These are phyloP conservation scores for Gymnopilus dilepis DNA, from an alignment of 768 basidiomycete species.

Conservation along the genomic window DNA sequence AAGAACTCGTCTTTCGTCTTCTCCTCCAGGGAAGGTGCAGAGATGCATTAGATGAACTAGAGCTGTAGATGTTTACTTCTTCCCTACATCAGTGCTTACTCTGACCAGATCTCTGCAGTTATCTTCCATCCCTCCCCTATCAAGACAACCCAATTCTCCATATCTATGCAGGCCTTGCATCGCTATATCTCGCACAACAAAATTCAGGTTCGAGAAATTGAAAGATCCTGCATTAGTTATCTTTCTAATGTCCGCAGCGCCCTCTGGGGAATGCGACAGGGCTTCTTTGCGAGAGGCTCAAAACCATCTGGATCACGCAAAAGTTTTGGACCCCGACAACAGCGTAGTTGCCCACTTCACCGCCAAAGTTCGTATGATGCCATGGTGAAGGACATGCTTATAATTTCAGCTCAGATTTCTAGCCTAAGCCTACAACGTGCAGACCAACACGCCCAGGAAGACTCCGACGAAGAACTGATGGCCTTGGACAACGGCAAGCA, in stretches of 20 bases:
- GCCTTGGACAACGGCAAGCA: conserved; percentile 24
- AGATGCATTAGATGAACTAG: conserved; percentile 84
- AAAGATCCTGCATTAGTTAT: conserved; percentile 5
- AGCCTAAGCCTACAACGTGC: conserved; percentile 24
- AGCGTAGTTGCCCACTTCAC: conserved; percentile 58
- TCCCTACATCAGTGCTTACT: conserved; percentile 14
- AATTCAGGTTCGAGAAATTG: conserved; percentile 13
- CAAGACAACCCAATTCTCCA: conserved; percentile 82
- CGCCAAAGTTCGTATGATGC: conserved; percentile 45
- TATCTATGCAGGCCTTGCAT: conserved; percentile 80
- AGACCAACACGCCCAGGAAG: conserved; percentile 22
- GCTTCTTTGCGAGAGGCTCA: conserved; percentile 58
- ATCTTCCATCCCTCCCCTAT: conserved; percentile 87
- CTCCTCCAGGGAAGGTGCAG: conserved; percentile 60
- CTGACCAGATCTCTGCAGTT: conserved; percentile 48
- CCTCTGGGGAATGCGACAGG: conserved; percentile 31
- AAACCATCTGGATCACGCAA: conserved; percentile 69
- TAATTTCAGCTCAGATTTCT: conserved; percentile 23
- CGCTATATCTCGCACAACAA: conserved; percentile 63
- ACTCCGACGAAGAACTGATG: conserved; percentile 44
- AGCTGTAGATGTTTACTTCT: conserved; percentile 67
- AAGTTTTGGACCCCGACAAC: conserved; percentile 61
- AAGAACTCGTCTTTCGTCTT: conserved; percentile 74
- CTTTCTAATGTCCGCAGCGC: conserved; percentile 5
- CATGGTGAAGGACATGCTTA: conserved; percentile 3